Conservation (phyloP, 371 early-diverging fungal genomes). For the Dinochytrium kinnereticum region DNA sequence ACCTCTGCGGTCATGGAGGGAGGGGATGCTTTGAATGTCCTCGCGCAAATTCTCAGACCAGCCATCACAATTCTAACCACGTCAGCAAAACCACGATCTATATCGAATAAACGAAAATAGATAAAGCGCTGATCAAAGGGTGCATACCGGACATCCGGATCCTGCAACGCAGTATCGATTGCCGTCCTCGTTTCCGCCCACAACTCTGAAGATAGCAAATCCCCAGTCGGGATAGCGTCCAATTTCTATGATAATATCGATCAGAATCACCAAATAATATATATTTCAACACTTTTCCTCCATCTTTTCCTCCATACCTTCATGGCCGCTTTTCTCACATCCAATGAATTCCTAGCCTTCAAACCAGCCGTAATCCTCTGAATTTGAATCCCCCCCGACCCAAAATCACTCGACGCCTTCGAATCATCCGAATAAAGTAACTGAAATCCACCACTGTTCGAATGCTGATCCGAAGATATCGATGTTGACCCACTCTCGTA, state of each 20-base stretch:
- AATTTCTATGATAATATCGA: slow-evolving; percentile 34
- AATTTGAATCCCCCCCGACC: slow-evolving; percentile 19
- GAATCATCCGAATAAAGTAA: neutral
- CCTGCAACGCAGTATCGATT: slow-evolving; percentile 39
- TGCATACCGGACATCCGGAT: slow-evolving; percentile 43
- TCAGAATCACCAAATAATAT: neutral
- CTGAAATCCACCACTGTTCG: slow-evolving; percentile 29
- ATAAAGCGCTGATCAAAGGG: too few relatives aligned
- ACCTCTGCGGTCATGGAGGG: slow-evolving; percentile 53
- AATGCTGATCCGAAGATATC: slow-evolving; percentile 24
- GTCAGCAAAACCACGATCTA: too few relatives aligned
- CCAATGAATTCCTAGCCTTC: slow-evolving; percentile 29
- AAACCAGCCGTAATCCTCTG: slow-evolving; percentile 33
- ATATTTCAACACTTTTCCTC: too few relatives aligned
- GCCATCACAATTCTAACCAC: slow-evolving; percentile 29
- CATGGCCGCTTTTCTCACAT: slow-evolving; percentile 36
- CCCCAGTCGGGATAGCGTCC: slow-evolving; percentile 44
- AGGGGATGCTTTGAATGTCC: slow-evolving; percentile 50
- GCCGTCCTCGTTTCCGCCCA: slow-evolving; percentile 45
- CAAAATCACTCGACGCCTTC: neutral
- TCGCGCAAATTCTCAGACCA: slow-evolving; percentile 42
- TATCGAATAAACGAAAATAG: too few relatives aligned
- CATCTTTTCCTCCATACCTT: too few relatives aligned
- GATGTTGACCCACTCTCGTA: slow-evolving; percentile 42
- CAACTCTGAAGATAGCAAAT: slow-evolving; percentile 51